phyloP scores from a whole-genome alignment of 768 basidiomycete species.

The Serendipita indica region DNA sequence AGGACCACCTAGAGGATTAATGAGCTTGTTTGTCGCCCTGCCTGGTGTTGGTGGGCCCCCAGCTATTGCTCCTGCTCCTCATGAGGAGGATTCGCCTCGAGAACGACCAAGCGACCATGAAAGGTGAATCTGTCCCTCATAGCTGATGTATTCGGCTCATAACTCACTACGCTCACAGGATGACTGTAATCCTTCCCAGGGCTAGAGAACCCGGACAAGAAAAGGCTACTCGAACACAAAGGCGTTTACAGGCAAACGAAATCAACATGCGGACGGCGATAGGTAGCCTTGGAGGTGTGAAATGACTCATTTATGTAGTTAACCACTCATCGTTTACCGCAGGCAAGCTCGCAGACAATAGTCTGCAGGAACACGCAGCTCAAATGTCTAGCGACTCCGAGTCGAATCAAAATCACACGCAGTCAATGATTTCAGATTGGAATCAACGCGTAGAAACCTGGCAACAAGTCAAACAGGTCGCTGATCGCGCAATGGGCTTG shows the following conservation, averaged over 20 bases:
- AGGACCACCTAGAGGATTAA: background rate
- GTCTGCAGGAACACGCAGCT: too few species aligned
- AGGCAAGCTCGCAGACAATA: too few species aligned
- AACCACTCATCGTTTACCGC: background rate
- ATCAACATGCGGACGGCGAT: constrained; percentile 73
- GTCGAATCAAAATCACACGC: background rate
- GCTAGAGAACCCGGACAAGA: constrained; percentile 42
- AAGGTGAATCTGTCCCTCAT: background rate
- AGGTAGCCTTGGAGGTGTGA: constrained; percentile 52
- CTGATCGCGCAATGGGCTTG: constrained; percentile 60
- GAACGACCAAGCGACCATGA: background rate
- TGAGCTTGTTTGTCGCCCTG: constrained; percentile 8
- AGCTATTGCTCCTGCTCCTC: background rate
- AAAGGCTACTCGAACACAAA: constrained; percentile 37
- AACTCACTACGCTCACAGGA: background rate
- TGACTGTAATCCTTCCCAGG: constrained; percentile 49
- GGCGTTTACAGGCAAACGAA: constrained; percentile 66
- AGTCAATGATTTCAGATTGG: constrained; percentile 45
- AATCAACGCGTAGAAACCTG: constrained; percentile 53
- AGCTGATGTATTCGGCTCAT: background rate
- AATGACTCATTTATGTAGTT: constrained; percentile 26
- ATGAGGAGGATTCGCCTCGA: background rate
- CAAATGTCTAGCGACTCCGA: too few species aligned
- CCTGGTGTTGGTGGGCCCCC: background rate
- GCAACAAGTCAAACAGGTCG: constrained; percentile 53